These are phyloP conservation scores for Pleurotus salmoneostramineus DNA, from an alignment of 768 basidiomycete species.

Conservation along the genomic window DNA sequence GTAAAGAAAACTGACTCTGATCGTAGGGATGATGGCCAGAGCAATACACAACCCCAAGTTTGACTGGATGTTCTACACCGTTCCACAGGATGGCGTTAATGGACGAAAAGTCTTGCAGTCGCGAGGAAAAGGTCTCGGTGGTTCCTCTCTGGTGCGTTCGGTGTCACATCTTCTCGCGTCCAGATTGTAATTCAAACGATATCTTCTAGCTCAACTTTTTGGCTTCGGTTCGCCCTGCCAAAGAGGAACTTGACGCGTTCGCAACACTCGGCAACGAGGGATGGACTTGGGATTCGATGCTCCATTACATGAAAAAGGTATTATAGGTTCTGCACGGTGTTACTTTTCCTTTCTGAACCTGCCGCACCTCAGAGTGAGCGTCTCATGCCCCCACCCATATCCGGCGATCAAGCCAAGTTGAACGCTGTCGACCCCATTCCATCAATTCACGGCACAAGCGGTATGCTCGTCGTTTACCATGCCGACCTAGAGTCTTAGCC, in stretches of 20 bases:
- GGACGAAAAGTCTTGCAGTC: conserved; percentile 13
- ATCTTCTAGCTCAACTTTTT: conserved; percentile 14
- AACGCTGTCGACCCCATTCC: background rate
- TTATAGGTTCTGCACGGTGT: background rate
- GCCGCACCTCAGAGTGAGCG: conserved; percentile 5
- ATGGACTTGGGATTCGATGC: background rate
- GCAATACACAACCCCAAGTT: conserved; percentile 13
- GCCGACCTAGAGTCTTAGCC: background rate
- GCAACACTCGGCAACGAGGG: conserved; percentile 11
- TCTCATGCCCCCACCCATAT: conserved; percentile 6
- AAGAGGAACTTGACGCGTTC: conserved; percentile 18
- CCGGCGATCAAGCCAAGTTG: background rate
- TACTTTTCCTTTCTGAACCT: background rate
- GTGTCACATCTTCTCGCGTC: background rate
- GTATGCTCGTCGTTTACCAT: background rate
- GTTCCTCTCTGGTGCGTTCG: conserved; percentile 12
- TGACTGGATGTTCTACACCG: conserved; percentile 22
- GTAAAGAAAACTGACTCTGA: background rate
- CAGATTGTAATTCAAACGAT: background rate
- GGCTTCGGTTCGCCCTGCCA: conserved; percentile 15
- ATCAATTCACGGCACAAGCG: background rate
- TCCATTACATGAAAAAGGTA: conserved; percentile 3
- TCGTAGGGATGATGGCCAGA: conserved; percentile 5
- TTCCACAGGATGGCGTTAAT: conserved; percentile 18
- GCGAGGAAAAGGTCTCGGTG: conserved; percentile 24